Evolutionary conservation across 257 asterid species (phyloP).

Genomic region (Solanum megistacrolobum): DNA sequence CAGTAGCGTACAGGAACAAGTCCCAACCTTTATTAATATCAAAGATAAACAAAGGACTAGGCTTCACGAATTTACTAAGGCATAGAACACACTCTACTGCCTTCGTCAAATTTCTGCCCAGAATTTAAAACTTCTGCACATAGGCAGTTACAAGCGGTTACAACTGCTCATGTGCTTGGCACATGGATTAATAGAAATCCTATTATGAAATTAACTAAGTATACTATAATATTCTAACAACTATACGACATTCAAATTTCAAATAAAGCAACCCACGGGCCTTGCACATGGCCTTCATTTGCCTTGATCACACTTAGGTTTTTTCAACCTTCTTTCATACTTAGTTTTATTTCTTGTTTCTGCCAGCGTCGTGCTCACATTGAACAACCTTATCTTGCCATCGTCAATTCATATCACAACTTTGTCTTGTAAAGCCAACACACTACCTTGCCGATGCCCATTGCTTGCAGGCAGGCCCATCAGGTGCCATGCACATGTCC

Average conservation of each 20-base stretch:
- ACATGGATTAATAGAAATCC: neutral
- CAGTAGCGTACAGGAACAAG: neutral
- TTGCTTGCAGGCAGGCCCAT: neutral
- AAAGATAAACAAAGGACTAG: neutral
- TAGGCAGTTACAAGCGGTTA: neutral
- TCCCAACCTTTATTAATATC: neutral
- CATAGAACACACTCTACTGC: neutral
- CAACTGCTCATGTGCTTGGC: neutral
- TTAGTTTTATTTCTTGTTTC: neutral
- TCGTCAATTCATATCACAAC: neutral
- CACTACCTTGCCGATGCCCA: neutral
- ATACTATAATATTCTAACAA: too few relatives aligned
- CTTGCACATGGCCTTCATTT: neutral
- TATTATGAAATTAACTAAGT: neutral
- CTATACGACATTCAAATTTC: neutral
- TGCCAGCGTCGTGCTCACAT: neutral
- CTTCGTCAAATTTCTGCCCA: neutral
- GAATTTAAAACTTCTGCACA: neutral
- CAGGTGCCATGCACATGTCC: neutral
- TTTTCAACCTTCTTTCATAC: neutral
- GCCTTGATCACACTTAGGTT: neutral
- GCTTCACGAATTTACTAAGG: neutral
- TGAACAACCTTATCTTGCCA: neutral
- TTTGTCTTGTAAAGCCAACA: neutral
- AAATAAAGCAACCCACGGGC: neutral